Evolutionary conservation across 345 rosid species (phyloP), one percentile per base, ranked within the genome.

Genomic region (Tarenaya hassleriana): DNA sequence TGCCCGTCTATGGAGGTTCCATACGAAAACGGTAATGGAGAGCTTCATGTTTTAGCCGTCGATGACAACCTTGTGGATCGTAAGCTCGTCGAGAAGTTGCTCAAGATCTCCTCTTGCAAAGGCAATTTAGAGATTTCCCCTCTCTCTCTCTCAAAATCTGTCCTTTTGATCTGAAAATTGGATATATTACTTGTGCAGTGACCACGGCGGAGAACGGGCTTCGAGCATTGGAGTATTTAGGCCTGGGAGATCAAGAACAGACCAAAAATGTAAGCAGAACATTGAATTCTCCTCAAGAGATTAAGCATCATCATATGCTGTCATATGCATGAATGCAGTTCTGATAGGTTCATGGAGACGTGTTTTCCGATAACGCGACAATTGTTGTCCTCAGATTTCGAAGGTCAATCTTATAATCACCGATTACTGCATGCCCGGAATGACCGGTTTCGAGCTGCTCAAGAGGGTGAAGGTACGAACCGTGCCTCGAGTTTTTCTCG

Each of bases 351-450:
- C n/a, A n/a, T n/a, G n/a, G n/a, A n/a, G n/a, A n/a, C n/a, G n/a
- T n/a, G n/a, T n/a, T n/a, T n/a, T n/a, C n/a, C n/a, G n/a, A n/a
- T n/a, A n/a, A n/a, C n/a, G n/a, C n/a, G n/a, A n/a, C n/a, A n/a
- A n/a, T n/a, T 19, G 35, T 15, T 8, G 33, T 54, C 44, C 61
- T 5, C 77, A 84, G 95, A 76, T 60, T 7, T 69, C 75, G 8
- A 79, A 81, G 69, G 85, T 89, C 37, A 76, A 79, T 64, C 67
- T 88, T 64, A 74, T 88, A 41, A 85, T 88, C 19, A 85, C 97
- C 38, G 95, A 88, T 64, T 88, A 88, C 12, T 82, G 97, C 50
- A 88, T 88, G 97, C 95, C 97, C 1, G 92, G 86, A 66, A 85
- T 88, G 95, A 80, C 95, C 0, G 95, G 97, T 19, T 88, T 78